phyloP scores from a whole-genome alignment of 2,329 filamentous ascomycete genomes.

The Neopestalotiopsis sp. region DNA sequence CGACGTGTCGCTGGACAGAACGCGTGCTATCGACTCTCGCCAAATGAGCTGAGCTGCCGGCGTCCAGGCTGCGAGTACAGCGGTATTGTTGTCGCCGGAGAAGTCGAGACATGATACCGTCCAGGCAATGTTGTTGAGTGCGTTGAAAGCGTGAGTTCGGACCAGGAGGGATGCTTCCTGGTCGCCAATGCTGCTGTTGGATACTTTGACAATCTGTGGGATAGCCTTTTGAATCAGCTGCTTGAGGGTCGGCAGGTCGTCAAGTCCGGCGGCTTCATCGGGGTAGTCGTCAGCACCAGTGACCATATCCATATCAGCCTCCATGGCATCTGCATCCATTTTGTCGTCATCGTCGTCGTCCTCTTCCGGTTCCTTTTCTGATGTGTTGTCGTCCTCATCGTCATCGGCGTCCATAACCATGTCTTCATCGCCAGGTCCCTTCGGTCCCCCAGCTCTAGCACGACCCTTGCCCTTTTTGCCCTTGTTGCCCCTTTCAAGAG shows the following conservation, averaged over 20 bases:
- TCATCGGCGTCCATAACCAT: constrained; percentile 43
- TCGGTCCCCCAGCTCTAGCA: constrained; percentile 33
- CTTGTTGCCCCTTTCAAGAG: constrained; percentile 50
- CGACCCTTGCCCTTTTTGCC: neutral
- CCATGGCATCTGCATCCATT: constrained; percentile 61
- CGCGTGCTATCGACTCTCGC: constrained; percentile 58
- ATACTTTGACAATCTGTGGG: constrained; percentile 50
- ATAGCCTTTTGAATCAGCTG: constrained; percentile 50
- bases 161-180: constrained; percentile 48
- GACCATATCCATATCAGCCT: constrained; percentile 70
- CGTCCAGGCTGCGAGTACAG: constrained; percentile 59
- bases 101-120: constrained; percentile 67
- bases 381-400: constrained; percentile 36
- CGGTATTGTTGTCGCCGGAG: constrained; percentile 54
- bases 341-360: constrained; percentile 49
- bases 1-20: constrained; percentile 65
- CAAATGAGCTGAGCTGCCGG: constrained; percentile 61
- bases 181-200: constrained; percentile 46
- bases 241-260: constrained; percentile 60
- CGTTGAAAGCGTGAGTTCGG: constrained; percentile 60
- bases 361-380: constrained; percentile 21
- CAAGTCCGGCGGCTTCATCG: constrained; percentile 47
- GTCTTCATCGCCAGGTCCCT: constrained; percentile 41
- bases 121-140: constrained; percentile 72
- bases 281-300: constrained; percentile 52